Conservation (phyloP, 148 eudicot species). For the Camellia granthamiana region DNA sequence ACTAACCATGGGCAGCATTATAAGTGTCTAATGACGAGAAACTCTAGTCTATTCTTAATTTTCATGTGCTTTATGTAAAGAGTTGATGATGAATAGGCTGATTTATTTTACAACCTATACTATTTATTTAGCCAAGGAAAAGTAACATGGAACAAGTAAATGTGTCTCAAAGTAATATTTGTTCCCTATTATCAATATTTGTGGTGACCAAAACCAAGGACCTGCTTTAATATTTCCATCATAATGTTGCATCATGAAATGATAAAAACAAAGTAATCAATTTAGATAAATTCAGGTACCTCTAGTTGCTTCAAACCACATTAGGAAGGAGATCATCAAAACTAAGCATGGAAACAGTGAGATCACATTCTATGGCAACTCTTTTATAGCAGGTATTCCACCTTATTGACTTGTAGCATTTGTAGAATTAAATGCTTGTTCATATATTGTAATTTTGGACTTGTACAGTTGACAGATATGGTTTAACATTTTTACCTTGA, state of each 20-base stretch:
- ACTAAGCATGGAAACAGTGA: too few species aligned
- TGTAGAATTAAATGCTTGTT: background rate
- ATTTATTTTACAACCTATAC: background rate
- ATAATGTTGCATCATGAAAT: constrained; percentile 26
- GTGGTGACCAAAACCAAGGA: background rate
- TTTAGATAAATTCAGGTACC: too few species aligned
- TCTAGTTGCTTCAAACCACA: too few species aligned
- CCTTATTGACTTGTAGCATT: background rate
- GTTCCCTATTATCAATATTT: background rate
- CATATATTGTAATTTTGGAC: too few species aligned
- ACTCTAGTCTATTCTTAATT: background rate
- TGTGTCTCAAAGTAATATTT: background rate
- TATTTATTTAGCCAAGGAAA: background rate
- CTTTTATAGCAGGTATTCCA: constrained; percentile 73
- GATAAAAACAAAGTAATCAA: too few species aligned
- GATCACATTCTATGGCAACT: too few species aligned
- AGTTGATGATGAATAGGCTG: background rate
- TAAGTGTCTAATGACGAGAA: background rate
- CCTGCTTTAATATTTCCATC: background rate
- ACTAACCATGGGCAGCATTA: too few species aligned
- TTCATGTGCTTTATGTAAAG: background rate
- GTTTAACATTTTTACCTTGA: constrained; percentile 6
- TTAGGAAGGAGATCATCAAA: too few species aligned
- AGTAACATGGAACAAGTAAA: background rate
- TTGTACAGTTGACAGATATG: background rate